phyloP scores from a whole-genome alignment of 129 eudicot genomes.

The Apium graveolens region DNA sequence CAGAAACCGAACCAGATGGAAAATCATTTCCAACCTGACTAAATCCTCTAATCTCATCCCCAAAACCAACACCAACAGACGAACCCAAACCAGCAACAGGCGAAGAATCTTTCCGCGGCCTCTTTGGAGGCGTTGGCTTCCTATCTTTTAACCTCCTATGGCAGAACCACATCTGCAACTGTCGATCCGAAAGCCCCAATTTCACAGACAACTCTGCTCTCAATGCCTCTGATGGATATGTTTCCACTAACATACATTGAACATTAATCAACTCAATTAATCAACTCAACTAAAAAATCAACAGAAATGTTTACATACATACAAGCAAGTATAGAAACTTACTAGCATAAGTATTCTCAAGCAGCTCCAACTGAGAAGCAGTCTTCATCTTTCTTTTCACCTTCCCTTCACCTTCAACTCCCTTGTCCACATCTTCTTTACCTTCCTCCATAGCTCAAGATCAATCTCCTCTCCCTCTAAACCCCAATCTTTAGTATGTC shows the following conservation, averaged over 20 bases:
- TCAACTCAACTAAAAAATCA: constrained; percentile 1
- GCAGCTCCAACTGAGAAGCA: constrained; percentile 79
- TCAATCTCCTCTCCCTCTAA: constrained; percentile 7
- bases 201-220: constrained; percentile 67
- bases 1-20: constrained; percentile 46
- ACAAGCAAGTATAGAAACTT: constrained; percentile 22
- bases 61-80: constrained; percentile 19
- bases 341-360: constrained; percentile 88
- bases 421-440: constrained; percentile 31
- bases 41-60: constrained; percentile 29
- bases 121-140: constrained; percentile 43
- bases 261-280: constrained; percentile 4
- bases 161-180: constrained; percentile 98
- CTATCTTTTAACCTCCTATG: constrained; percentile 85
- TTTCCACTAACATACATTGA: constrained; percentile 38
- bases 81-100: constrained; percentile 23
- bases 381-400: constrained; percentile 89
- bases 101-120: constrained; percentile 37
- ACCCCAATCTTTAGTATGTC: not conserved
- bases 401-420: constrained; percentile 46
- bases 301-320: too few species aligned
- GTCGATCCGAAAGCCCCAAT: constrained; percentile 80
- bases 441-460: constrained; percentile 27
- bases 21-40: constrained; percentile 45
- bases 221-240: constrained; percentile 70